These are phyloP conservation scores for Ambrosiella cleistominuta DNA, from an alignment of 2,329 filamentous ascomycete genomes.

Conservation along the genomic window DNA sequence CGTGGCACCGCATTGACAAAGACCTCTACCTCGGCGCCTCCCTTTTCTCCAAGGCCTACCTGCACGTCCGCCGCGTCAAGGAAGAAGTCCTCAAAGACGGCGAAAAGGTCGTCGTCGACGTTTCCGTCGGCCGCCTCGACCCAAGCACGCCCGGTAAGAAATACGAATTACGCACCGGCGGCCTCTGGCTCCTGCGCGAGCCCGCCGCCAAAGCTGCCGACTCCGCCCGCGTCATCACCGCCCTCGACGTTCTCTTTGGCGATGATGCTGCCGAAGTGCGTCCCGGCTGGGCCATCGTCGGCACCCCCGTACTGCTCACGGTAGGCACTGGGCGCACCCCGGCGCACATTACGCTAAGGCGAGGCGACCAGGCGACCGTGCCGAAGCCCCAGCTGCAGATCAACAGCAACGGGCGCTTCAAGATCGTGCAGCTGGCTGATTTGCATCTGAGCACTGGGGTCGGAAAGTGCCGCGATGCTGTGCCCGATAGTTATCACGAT, in stretches of 20 bases:
- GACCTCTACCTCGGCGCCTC: conserved; percentile 64
- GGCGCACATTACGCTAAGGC: conserved; percentile 60
- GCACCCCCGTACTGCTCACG: conserved; percentile 56
- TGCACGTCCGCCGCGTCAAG: conserved; percentile 68
- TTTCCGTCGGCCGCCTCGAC: conserved; percentile 56
- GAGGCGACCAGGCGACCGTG: conserved; percentile 30
- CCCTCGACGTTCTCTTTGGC: conserved; percentile 73
- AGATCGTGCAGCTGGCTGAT: conserved; percentile 94
- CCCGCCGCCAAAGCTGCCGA: conserved; percentile 57
- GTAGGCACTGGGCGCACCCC: conserved; percentile 43
- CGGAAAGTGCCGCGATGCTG: conserved; percentile 69
- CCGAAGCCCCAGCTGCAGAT: conserved; percentile 62
- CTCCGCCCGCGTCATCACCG: conserved; percentile 56
- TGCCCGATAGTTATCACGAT: conserved; percentile 53
- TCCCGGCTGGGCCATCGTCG: conserved; percentile 64
- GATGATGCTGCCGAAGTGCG: conserved; percentile 83
- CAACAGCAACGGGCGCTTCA: conserved; percentile 79
- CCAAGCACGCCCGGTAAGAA: conserved; percentile 34
- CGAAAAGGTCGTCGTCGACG: conserved; percentile 65
- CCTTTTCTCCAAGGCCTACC: conserved; percentile 59
- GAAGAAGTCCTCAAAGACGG: conserved; percentile 62
- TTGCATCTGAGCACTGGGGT: conserved; percentile 82
- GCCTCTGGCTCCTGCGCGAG: conserved; percentile 68
- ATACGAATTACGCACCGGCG: conserved; percentile 64
- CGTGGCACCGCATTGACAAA: conserved; percentile 76